Evolutionary conservation across 2,329 filamentous ascomycete genomes (phyloP), one percentile per base, ranked within the genome.

Genomic region (Fusarium sp.): DNA sequence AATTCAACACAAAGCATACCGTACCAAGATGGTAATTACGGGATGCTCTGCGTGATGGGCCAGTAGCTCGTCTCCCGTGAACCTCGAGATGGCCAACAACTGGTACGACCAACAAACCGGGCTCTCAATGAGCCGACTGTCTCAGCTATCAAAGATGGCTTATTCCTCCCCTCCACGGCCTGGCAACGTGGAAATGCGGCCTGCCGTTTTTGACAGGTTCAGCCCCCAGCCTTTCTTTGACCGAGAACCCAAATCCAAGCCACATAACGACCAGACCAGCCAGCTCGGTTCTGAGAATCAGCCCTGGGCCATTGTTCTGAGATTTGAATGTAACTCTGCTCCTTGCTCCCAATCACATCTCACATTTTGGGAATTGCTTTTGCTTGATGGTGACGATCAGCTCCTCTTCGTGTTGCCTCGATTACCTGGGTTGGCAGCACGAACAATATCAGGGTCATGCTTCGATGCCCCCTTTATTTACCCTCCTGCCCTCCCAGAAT

Each of bases 241-340:
- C 42, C 38, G 27, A 42, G 56, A 66, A 70, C 56, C 60, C 58
- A 74, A 66, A 74, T 67, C 58, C 66, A 70, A 62, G 72, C 72
- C 70, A 73, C 70, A 70, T 69, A 62, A 46, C 23, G 23, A 46
- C 69, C 62, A 54, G 58, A 16, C 44, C 58, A 65, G 40, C 62
- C 61, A 70, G 69, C 66, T 58, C 36, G 59, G 58, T 42, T 62
- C 23, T 31, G 16, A 34, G 50, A 51, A 20, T 55, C 49, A 58
- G 44, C 58, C 56, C 58, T 34, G 23, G 40, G 49, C 23, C 51
- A 64, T 67, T 66, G 51, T 63, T 62, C 57, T 65, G 46, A 64
- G 38, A 56, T 73, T 64, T 31, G 38, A 58, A 65, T 70, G 57
- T 49, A 68, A 61, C 53, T 49, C 38, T 49, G 11, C 55, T 49